Evolutionary conservation across 306 rosid genomes (phyloP), one percentile per base, ranked within the genome.

Genomic region (Prinsepia uniflora): DNA sequence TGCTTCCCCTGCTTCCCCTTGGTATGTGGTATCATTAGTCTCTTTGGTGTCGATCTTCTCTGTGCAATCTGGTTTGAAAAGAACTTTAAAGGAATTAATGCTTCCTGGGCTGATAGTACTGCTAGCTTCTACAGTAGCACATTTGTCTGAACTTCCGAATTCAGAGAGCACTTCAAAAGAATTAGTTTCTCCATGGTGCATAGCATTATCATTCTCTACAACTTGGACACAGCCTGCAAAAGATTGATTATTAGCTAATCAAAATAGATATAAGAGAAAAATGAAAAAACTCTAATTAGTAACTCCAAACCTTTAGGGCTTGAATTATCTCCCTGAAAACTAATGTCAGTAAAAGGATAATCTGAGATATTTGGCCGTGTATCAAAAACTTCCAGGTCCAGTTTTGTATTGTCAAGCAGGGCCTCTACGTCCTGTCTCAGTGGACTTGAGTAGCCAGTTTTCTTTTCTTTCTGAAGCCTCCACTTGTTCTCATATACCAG

Each of bases 261-360:
- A 47, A 72, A 53, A 44, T 46, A 78, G 41, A 50, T 15, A 60
- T 19, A 34, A 44, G 39, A 56, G 75, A 69, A n/a, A 5, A 13
- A 44, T 66, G 40, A 84, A 75, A 73, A 15, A 70, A 65, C 43
- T 56, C 63, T 45, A 77, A 41, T 43, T 43, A 30, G 59, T 45
- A 72, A 30, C 54, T 67, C 64, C 47, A 64, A 75, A 92, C 96
- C 96, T 79, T 18, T 79, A 40, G 70, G 71, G 46, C 62, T 77
- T 61, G n/a, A 76, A 79, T 49, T 63, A 79, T 41, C 73, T 76
- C 68, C 75, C 48, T 64, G 59, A 5, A 68, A 52, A 17, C 73
- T 68, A 10, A 61, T 72, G 36, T 68, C 46, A 11, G 56, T 57
- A 72, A 64, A 54, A 80, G 22, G 58, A 79, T 63, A 54, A 59